phyloP scores from a whole-genome alignment of 1,284 basidiomycete genomes.

The Grifola frondosa region DNA sequence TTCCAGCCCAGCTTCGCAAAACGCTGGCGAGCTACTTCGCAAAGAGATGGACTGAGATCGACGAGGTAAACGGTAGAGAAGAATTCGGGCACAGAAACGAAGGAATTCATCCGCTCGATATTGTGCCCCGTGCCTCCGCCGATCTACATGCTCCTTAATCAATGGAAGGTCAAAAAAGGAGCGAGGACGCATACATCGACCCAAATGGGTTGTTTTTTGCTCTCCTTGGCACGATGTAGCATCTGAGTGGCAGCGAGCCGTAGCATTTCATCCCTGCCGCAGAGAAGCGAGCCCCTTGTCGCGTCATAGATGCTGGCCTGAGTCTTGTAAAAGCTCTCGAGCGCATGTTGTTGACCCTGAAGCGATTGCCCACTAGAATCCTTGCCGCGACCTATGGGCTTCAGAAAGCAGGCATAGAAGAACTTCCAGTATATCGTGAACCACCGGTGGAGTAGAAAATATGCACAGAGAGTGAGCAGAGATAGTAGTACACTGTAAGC shows the following conservation, averaged over 20 bases:
- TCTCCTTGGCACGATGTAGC: conserved; percentile 9
- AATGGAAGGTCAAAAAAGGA: neutral
- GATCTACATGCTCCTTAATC: conserved; percentile 5
- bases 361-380: conserved; percentile 11
- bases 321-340: conserved; percentile 22
- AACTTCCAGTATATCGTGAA: conserved; percentile 18
- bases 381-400: conserved; percentile 17
- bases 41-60: conserved; percentile 21
- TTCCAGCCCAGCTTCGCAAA: conserved; percentile 20
- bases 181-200: conserved; percentile 14
- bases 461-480: neutral
- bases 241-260: conserved; percentile 21
- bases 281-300: conserved; percentile 16
- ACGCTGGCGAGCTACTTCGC: conserved; percentile 16
- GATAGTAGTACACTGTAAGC: conserved; percentile 7
- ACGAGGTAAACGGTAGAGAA: conserved; percentile 21
- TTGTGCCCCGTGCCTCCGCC: conserved; percentile 23
- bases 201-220: conserved; percentile 16
- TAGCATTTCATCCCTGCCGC: conserved; percentile 22
- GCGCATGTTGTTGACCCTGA: conserved; percentile 18
- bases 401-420: conserved; percentile 22
- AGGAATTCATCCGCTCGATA: conserved; percentile 22
- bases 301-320: conserved; percentile 21
- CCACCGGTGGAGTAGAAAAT: conserved; percentile 4
- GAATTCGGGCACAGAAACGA: conserved; percentile 17